Evolutionary conservation across 148 eudicot genomes (phyloP).

Genomic region (Gaultheria prostrata): DNA sequence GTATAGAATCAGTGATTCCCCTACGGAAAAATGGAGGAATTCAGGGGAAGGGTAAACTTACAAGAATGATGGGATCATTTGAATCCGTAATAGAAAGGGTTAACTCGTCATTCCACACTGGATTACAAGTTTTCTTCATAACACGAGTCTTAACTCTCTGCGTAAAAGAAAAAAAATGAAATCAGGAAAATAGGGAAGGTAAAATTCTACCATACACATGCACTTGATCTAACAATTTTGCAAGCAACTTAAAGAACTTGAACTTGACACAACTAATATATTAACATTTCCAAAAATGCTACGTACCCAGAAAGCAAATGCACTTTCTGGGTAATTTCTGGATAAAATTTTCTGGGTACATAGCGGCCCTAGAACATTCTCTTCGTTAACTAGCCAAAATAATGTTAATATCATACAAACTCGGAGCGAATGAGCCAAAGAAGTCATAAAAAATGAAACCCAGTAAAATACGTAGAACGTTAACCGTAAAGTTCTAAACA

Average conservation of each 20-base stretch:
- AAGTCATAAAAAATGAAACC: not conserved
- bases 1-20: not conserved
- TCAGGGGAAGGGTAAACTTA: slow-evolving; percentile 19
- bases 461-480: not conserved
- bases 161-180: not conserved
- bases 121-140: slow-evolving; percentile 37
- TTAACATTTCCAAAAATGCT: not conserved
- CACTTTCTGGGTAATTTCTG: too few species aligned
- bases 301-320: not conserved
- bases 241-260: not conserved
- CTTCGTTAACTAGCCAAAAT: not conserved
- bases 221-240: not conserved
- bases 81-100: slow-evolving; percentile 38
- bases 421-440: not conserved
- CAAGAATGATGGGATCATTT: slow-evolving; percentile 40
- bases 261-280: not conserved
- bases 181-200: not conserved
- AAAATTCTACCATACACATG: not conserved
- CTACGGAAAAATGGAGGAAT: not conserved
- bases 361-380: not conserved
- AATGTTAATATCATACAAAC: not conserved
- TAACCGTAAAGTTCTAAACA: not conserved
- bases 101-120: slow-evolving; percentile 48
- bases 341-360: too few species aligned
- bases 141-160: slow-evolving; percentile 48